phyloP scores from a whole-genome alignment of 2,329 filamentous ascomycete species.

The Aspergillus flavus region DNA sequence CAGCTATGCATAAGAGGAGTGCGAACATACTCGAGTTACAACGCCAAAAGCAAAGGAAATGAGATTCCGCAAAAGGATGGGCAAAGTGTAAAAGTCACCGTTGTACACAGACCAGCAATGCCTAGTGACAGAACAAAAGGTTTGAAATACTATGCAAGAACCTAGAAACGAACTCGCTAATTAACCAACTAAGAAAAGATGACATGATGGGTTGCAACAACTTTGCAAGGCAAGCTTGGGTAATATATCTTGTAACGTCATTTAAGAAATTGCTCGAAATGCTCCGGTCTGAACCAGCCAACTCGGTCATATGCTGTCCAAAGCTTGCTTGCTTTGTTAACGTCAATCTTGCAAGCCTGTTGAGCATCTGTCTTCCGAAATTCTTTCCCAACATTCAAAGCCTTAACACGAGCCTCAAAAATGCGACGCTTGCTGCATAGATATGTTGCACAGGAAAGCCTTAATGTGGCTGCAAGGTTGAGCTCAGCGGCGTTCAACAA shows the following conservation, averaged over 20 bases:
- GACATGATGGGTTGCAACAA: background rate
- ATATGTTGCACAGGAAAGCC: conserved; percentile 85
- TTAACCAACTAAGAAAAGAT: background rate
- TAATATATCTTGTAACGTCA: conserved; percentile 17
- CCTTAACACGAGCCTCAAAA: conserved; percentile 74
- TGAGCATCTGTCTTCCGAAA: conserved; percentile 96
- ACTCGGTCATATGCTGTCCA: conserved; percentile 88
- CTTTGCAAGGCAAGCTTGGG: background rate
- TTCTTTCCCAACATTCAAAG: conserved; percentile 70
- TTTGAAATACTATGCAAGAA: background rate
- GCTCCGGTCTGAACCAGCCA: conserved; percentile 71
- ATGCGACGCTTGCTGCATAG: conserved; percentile 91
- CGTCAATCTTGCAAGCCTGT: conserved; percentile 96
- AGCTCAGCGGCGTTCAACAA: conserved; percentile 80
- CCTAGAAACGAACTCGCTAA: conserved; percentile 13
- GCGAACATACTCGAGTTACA: background rate
- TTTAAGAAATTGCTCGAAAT: conserved; percentile 49
- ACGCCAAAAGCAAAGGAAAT: background rate
- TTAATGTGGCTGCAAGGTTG: conserved; percentile 72
- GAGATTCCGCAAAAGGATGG: background rate
- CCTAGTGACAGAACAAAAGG: conserved; percentile 3
- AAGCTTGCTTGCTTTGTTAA: conserved; percentile 93
- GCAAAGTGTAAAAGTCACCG: background rate
- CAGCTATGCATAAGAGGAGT: background rate
- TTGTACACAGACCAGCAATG: conserved; percentile 15